Percentiles rank a stretch among this genome's conserved stretches.
phyloP scores from a whole-genome alignment of 2,329 filamentous ascomycete species.

The Periconia digitata region DNA sequence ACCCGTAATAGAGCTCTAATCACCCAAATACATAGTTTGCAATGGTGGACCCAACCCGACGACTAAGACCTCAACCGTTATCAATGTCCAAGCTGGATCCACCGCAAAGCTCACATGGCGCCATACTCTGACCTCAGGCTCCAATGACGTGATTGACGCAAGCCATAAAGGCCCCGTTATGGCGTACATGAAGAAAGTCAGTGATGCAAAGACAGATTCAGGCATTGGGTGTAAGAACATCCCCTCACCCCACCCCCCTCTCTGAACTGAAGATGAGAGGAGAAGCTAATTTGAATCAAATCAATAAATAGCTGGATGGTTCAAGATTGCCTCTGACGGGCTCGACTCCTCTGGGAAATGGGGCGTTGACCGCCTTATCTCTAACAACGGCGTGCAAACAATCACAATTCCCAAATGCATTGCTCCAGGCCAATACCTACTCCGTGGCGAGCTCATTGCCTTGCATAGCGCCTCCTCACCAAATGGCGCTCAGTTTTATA shows the following conservation, averaged over 20 bases:
- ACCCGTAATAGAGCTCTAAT: too few relatives aligned
- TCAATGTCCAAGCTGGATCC: constrained; percentile 49
- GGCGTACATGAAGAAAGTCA: constrained; percentile 61
- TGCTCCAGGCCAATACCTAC: constrained; percentile 44
- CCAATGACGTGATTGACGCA: constrained; percentile 58
- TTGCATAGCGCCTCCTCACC: constrained; percentile 39
- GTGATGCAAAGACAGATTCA: constrained; percentile 44
- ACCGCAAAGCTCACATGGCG: constrained; percentile 59
- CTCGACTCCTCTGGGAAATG: constrained; percentile 37
- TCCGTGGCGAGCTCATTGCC: constrained; percentile 49
- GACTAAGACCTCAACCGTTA: constrained; percentile 32
- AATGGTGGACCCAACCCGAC: constrained; percentile 59
- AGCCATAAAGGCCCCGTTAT: constrained; percentile 60
- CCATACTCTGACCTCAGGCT: constrained; percentile 54
- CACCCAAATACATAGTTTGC: constrained; percentile 58
- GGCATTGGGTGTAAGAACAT: constrained; percentile 29
- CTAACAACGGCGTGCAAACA: constrained; percentile 48
- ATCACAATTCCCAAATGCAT: constrained; percentile 41
- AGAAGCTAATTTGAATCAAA: not conserved
- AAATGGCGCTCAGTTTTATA: constrained; percentile 48
- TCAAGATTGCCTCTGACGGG: constrained; percentile 43
- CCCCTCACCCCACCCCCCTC: not conserved
- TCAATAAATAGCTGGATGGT: constrained; percentile 20
- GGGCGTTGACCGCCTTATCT: constrained; percentile 38
- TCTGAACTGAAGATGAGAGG: too few relatives aligned